Percentiles rank a stretch among this genome's conserved stretches.
phyloP scores from a whole-genome alignment of 2,329 filamentous ascomycete genomes.

The Arthrinium puccinioides region DNA sequence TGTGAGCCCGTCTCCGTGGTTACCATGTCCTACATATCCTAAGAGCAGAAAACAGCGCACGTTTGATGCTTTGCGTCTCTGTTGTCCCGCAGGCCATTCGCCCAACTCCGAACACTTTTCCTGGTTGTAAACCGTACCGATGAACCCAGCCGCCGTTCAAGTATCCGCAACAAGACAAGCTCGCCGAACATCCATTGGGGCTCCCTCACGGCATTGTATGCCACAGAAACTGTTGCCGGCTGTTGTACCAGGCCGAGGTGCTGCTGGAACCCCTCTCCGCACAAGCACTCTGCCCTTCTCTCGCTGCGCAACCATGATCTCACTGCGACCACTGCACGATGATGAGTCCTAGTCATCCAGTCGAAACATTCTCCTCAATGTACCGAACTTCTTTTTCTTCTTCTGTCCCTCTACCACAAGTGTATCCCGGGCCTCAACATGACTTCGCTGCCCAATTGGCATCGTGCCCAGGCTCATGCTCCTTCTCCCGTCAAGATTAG shows the following conservation, averaged over 20 bases:
- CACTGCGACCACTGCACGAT: background rate
- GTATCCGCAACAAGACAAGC: too few relatives aligned
- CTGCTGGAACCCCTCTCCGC: background rate
- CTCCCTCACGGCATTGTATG: background rate
- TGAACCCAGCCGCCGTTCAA: too few relatives aligned
- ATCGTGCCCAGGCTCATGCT: conserved; percentile 21
- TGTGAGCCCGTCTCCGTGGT: too few relatives aligned
- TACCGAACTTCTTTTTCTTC: conserved; percentile 61
- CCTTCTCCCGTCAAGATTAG: conserved; percentile 12
- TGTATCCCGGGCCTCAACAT: conserved; percentile 28
- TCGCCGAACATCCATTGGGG: too few relatives aligned
- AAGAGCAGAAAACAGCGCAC: too few relatives aligned
- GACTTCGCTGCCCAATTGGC: conserved; percentile 26
- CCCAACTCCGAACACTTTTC: too few relatives aligned
- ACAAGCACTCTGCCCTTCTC: background rate
- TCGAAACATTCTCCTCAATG: conserved; percentile 58
- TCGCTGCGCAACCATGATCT: background rate
- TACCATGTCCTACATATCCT: too few relatives aligned
- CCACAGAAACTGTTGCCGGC: background rate
- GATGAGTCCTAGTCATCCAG: conserved; percentile 33
- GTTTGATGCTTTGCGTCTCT: too few relatives aligned
- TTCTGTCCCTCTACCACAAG: conserved; percentile 12
- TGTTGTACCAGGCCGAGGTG: background rate
- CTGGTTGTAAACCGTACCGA: too few relatives aligned
- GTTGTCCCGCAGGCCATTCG: too few relatives aligned